Conservation (phyloP, 2,329 filamentous ascomycete species). For the Penicillium fuscoglaucum region DNA sequence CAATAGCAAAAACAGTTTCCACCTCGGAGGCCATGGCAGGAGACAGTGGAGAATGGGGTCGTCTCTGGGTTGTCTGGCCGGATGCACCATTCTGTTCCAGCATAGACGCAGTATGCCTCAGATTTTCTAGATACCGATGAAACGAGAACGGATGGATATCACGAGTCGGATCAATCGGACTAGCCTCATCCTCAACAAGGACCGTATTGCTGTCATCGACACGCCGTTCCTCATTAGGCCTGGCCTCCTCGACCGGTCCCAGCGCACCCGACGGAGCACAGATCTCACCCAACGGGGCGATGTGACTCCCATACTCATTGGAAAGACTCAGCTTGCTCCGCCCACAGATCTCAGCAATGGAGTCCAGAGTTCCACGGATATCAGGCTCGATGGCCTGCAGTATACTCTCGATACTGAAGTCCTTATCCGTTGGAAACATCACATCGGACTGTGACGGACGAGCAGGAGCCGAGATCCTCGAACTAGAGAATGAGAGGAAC, state of each 20-base stretch:
- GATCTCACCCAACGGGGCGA: constrained; percentile 62
- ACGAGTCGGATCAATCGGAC: constrained; percentile 35
- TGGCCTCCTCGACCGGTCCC: constrained; percentile 47
- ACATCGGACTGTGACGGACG: constrained; percentile 25
- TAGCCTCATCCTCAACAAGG: constrained; percentile 43
- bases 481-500: constrained; percentile 32
- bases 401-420: constrained; percentile 59
- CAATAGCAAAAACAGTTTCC: constrained; percentile 3
- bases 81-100: constrained; percentile 16
- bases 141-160: constrained; percentile 38
- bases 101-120: constrained; percentile 27
- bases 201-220: constrained; percentile 36
- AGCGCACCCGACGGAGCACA: constrained; percentile 39
- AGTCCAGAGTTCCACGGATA: constrained; percentile 58
- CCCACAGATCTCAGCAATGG: constrained; percentile 64
- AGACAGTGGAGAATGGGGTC: constrained; percentile 17
- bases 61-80: constrained; percentile 11
- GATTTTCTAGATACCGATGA: constrained; percentile 41
- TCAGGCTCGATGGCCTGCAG: constrained; percentile 59
- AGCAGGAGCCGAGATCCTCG: constrained; percentile 20
- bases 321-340: constrained; percentile 61
- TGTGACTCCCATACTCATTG: constrained; percentile 63
- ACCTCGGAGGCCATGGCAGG: not conserved
- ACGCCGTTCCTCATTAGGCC: constrained; percentile 39
- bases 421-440: constrained; percentile 49